These are phyloP conservation scores for Symbiodinium pilosum DNA, from an alignment of 73 alveolate species.

Conservation along the genomic window DNA sequence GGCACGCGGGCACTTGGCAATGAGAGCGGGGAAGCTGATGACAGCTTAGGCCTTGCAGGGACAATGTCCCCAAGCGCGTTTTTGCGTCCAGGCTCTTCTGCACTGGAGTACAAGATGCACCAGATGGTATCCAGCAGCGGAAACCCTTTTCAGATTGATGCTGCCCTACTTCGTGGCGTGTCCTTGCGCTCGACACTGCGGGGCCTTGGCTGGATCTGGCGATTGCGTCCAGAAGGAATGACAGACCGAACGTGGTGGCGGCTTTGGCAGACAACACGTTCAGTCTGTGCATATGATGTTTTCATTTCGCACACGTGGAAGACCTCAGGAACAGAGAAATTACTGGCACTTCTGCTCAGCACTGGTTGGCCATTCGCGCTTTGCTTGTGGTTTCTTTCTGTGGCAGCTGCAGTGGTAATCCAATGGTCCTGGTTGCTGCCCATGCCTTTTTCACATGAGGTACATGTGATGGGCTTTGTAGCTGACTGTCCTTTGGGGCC, in stretches of 20 bases:
- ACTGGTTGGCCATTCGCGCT: not conserved
- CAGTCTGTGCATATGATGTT: conserved; percentile 7
- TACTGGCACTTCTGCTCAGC: conserved; percentile 5
- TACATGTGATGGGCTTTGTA: not conserved
- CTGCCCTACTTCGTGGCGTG: not conserved
- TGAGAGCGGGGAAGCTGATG: too few species aligned
- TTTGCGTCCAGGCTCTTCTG: not conserved
- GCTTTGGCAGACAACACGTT: not conserved
- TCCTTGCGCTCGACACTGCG: not conserved
- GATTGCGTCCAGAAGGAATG: not conserved
- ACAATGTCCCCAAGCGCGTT: not conserved
- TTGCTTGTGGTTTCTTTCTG: not conserved
- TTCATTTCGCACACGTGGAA: conserved; percentile 69
- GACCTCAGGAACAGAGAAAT: conserved; percentile 10
- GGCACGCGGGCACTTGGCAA: too few species aligned
- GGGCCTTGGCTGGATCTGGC: not conserved
- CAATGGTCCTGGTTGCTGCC: not conserved
- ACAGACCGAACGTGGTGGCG: not conserved
- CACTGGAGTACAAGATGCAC: not conserved
- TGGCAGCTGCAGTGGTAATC: not conserved
- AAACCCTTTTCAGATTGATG: not conserved
- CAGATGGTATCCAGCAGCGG: not conserved
- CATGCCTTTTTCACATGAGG: not conserved
- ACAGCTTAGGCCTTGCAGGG: not conserved
- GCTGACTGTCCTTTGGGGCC: not conserved